Conservation (phyloP, 148 eudicot genomes). For the Vaccinium vitisidaea region DNA sequence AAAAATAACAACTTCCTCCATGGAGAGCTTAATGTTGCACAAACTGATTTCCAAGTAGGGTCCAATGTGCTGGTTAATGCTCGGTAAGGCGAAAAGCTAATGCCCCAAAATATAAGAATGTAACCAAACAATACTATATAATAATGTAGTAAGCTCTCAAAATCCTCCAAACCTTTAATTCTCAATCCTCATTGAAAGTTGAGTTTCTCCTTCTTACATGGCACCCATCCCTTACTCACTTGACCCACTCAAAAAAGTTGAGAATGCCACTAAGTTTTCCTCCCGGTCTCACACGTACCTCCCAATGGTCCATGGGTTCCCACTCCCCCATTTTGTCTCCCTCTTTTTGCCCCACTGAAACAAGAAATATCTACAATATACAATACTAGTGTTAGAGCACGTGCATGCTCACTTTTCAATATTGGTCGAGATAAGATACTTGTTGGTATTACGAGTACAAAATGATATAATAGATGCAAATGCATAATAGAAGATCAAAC, state of each 20-base stretch:
- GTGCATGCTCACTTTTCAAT: no score
- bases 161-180: not conserved
- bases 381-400: no score
- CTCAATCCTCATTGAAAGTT: not conserved
- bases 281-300: not conserved
- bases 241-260: no score
- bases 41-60: not conserved
- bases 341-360: no score
- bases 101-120: not conserved
- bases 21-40: not conserved
- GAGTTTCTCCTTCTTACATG: not conserved
- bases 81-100: not conserved
- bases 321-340: not conserved
- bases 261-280: no score
- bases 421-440: no score
- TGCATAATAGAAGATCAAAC: no score
- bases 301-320: not conserved
- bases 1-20: not conserved
- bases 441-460: no score
- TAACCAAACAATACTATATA: not conserved
- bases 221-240: not conserved
- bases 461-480: no score
- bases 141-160: not conserved
- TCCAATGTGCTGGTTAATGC: not conserved
- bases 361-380: no score